Evolutionary conservation across 345 rosid genomes (phyloP).

Genomic region (Eucalyptus pumila): DNA sequence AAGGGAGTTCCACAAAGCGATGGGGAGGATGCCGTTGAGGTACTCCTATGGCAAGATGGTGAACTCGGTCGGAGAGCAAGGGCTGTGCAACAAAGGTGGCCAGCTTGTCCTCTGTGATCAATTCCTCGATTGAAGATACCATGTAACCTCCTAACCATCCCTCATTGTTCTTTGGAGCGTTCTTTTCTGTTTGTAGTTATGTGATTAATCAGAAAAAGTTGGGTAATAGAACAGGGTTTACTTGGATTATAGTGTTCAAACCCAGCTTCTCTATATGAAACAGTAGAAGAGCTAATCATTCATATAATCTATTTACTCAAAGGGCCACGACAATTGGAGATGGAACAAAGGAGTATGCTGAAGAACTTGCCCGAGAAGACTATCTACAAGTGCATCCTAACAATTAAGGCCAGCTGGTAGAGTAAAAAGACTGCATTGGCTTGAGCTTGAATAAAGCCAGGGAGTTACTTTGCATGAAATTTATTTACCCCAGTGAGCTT

Average conservation of each 20-base stretch:
- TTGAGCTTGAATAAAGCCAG: neutral
- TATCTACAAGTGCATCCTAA: neutral
- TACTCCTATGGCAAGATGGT: neutral
- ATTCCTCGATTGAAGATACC: neutral
- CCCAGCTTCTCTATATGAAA: neutral
- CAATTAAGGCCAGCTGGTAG: neutral
- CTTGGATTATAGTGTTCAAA: neutral
- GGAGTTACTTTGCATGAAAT: neutral
- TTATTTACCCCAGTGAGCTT: neutral
- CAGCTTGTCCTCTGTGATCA: conserved; percentile 1
- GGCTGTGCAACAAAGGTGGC: conserved; percentile 1
- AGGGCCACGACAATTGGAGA: neutral
- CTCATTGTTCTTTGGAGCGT: neutral
- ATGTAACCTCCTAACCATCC: neutral
- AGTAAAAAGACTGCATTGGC: neutral
- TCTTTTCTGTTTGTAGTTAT: neutral
- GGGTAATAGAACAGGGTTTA: neutral
- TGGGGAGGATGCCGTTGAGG: conserved; percentile 10
- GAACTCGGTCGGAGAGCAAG: conserved; percentile 4
- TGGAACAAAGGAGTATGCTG: neutral
- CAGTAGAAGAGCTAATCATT: neutral
- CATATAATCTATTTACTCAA: neutral
- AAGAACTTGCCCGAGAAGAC: neutral
- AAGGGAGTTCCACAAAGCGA: neutral
- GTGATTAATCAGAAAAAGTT: neutral